Percentiles rank a stretch among this genome's conserved stretches.
These are phyloP conservation scores for Catunica adiposa DNA, from an alignment of 2,329 filamentous ascomycete species.

Conservation along the genomic window DNA sequence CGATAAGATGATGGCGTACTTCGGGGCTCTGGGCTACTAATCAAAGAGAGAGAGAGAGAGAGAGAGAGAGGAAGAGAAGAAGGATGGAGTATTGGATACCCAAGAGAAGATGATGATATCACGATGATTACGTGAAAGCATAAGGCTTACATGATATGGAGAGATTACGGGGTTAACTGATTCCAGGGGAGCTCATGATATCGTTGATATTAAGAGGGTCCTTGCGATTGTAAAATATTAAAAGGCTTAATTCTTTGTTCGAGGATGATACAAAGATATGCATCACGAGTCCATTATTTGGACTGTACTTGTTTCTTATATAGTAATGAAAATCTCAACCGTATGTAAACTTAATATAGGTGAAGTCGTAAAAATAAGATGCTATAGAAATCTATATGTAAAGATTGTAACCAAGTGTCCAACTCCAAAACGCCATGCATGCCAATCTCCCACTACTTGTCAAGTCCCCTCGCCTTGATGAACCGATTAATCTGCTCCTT, in stretches of 20 bases:
- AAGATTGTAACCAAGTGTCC: too few species aligned
- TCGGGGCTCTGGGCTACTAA: not conserved
- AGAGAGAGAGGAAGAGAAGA: not conserved
- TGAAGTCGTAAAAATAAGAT: not conserved
- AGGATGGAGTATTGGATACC: too few species aligned
- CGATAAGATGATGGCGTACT: constrained; percentile 17
- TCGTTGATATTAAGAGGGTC: too few species aligned
- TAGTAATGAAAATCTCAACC: too few species aligned
- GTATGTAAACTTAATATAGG: too few species aligned
- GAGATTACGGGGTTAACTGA: not conserved
- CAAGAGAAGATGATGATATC: not conserved
- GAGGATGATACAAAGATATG: too few species aligned
- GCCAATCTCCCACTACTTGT: constrained; percentile 25
- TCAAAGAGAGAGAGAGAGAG: not conserved
- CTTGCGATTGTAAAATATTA: too few species aligned
- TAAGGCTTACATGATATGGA: not conserved
- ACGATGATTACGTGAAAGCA: not conserved
- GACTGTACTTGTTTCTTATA: too few species aligned
- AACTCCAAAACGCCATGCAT: not conserved
- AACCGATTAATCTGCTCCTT: constrained; percentile 42
- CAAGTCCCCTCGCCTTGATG: constrained; percentile 39
- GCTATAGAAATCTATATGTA: too few species aligned
- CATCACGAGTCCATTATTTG: too few species aligned
- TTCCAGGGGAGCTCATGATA: too few species aligned
- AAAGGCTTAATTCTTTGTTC: too few species aligned